phyloP scores from a whole-genome alignment of 2,329 filamentous ascomycete species.

The Alternaria rosae region DNA sequence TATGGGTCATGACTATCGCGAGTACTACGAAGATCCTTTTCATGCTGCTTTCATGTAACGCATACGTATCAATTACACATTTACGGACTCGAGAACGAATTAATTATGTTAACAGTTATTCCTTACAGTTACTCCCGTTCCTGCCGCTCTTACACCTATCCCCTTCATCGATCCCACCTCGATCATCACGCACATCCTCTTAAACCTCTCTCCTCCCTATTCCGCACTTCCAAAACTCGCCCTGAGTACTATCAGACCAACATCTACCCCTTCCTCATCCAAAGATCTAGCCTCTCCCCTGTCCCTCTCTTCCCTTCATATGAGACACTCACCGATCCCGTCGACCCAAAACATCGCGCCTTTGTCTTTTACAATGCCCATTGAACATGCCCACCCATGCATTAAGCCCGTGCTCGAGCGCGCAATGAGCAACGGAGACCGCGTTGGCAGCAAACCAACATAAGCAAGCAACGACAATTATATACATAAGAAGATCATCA shows the following conservation, averaged over 20 bases:
- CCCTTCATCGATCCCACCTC: neutral
- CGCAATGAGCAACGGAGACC: neutral
- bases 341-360: neutral
- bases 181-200: neutral
- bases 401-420: neutral
- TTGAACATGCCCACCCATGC: fast-evolving
- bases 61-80: conserved; percentile 6
- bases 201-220: neutral
- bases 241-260: neutral
- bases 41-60: conserved; percentile 3
- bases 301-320: neutral
- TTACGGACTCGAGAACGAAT: neutral
- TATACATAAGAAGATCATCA: neutral
- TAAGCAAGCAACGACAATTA: neutral
- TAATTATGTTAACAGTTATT: neutral
- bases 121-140: neutral
- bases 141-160: neutral
- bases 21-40: neutral
- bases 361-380: neutral
- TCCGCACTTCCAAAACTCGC: neutral
- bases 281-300: neutral
- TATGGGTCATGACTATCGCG: neutral
- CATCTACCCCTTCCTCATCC: neutral
- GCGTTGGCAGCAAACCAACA: neutral
- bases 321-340: neutral